These are phyloP conservation scores for Tetrahymena elliotti DNA, from an alignment of 73 alveolate species.

Conservation along the genomic window DNA sequence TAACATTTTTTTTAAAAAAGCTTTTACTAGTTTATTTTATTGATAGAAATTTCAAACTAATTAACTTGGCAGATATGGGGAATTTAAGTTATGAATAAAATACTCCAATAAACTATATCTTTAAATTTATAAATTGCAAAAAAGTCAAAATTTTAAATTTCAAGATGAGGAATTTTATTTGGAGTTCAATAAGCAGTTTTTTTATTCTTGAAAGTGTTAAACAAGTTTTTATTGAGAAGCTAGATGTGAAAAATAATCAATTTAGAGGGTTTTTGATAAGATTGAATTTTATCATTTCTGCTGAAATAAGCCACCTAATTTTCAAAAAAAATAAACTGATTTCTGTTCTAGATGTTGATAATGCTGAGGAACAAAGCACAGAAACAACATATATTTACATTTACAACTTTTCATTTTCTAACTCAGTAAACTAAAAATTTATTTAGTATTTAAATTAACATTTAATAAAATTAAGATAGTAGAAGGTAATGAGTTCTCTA, in stretches of 20 bases:
- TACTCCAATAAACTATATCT: not conserved
- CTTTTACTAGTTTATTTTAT: not conserved
- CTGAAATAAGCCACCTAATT: not conserved
- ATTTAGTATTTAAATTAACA: not conserved
- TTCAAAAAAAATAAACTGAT: not conserved
- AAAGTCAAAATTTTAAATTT: not conserved
- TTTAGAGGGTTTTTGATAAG: not conserved
- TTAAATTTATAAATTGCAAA: not conserved
- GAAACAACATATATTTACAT: not conserved
- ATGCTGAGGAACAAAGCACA: not conserved
- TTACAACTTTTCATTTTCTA: not conserved
- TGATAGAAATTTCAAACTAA: not conserved
- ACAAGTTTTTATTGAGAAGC: not conserved
- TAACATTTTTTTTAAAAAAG: not conserved
- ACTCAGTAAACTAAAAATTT: not conserved
- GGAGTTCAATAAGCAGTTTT: not conserved
- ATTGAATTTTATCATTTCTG: not conserved
- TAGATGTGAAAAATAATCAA: not conserved
- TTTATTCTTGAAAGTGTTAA: not conserved
- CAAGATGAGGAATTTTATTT: not conserved
- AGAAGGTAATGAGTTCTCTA: not conserved
- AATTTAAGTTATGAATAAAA: not conserved
- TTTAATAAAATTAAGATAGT: not conserved
- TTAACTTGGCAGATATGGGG: not conserved
- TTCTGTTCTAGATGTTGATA: not conserved